Conservation (phyloP, 116 monocot genomes). For the Trichopus zeylanicus region DNA sequence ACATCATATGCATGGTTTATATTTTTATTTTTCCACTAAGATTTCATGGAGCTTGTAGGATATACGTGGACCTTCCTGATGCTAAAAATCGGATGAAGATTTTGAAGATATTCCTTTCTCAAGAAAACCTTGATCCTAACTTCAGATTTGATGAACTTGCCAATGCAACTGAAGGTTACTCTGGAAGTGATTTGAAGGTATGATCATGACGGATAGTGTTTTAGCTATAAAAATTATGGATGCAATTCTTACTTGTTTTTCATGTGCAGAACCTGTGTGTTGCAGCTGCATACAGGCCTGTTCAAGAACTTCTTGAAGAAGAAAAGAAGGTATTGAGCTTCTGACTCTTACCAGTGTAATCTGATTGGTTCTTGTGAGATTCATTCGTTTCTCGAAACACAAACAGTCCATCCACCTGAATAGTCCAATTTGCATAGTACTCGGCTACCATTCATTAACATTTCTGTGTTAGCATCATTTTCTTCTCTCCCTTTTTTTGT, state of each 20-base stretch:
- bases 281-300: constrained; percentile 91
- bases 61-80: constrained; percentile 93
- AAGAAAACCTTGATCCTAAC: constrained; percentile 60
- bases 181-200: constrained; percentile 98
- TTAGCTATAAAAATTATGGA: not conserved
- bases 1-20: too few species aligned
- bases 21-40: too few species aligned
- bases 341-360: not conserved
- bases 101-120: constrained; percentile 67
- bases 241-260: constrained; percentile 11
- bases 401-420: too few species aligned
- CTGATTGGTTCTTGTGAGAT: not conserved
- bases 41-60: constrained; percentile 18
- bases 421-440: too few species aligned
- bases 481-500: too few species aligned
- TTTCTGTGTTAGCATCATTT: too few species aligned
- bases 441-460: too few species aligned
- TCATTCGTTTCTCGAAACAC: not conserved
- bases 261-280: constrained; percentile 76
- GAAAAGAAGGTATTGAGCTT: constrained; percentile 56
- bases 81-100: constrained; percentile 83
- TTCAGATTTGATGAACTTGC: constrained; percentile 79
- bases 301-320: constrained; percentile 89
- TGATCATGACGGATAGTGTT: not conserved
- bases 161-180: constrained; percentile 93